Evolutionary conservation across 441 rosid genomes (phyloP), one percentile per base, ranked within the genome.

Genomic region (Rhodomyrtus psidioides): DNA sequence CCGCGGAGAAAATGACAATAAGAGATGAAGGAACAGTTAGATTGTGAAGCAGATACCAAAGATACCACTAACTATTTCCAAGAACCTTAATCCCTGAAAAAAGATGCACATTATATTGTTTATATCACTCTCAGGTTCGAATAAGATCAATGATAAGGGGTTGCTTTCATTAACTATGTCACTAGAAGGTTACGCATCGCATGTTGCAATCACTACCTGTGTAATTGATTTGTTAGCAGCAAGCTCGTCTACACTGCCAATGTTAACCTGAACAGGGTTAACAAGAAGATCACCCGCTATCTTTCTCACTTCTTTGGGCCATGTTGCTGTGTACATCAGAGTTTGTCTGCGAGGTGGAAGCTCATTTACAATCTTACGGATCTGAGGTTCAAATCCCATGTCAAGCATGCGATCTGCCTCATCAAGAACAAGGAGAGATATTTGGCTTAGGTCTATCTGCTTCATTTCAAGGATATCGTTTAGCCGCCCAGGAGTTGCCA

Each of bases 321-420:
- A 97, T 56, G 98, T 96, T 84, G 99, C 99, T 6, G 99, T 97
- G 88, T 93, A 96, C 99, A 97, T 95, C 82, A 96, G 95, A 27
- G 99, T 97, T 90, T 97, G 99, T 84, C 99, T 91, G 74, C 91
- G 93, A 42, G 95, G 94, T 89, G 99, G 97, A 83, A 97, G 90
- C 91, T 96, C 98, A 88, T 96, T 97, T 87, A 96, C 99, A 86
- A 97, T 96, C 94, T 93, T 95, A 84, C 98, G 98, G 82, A 97
- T 96, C 89, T 97, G 99, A 60, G 99, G 99, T 87, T 96, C 99
- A 87, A 97, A 97, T 55, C 99, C 99, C 99, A 97, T 97, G 91
- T 97, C 99, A 88, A 97, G 96, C 99, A 97, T 97, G 65, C 98
- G 93, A 89, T 96, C 99, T 85, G 99, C 99, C 90, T 97, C 99